phyloP scores from a whole-genome alignment of 345 rosid genomes.

The Kandelia obovata region DNA sequence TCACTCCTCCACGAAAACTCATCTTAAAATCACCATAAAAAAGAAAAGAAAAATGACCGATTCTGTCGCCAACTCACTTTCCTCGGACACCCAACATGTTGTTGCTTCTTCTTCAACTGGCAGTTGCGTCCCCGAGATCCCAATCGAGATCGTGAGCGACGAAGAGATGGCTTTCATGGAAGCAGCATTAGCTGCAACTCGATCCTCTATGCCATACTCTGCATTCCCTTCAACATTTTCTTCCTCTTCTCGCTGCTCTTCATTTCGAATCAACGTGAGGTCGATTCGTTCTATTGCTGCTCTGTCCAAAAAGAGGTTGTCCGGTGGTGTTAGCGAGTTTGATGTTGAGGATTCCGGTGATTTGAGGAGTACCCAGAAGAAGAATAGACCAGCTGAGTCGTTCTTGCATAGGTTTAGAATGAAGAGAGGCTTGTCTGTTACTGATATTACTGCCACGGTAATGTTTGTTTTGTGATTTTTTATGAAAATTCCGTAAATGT shows the following conservation, averaged over 20 bases:
- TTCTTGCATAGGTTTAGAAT: conserved; percentile 46
- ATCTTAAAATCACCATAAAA: neutral
- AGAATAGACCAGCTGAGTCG: conserved; percentile 26
- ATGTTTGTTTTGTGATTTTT: neutral
- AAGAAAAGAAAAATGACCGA: conserved; percentile 36
- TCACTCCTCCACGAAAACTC: conserved; percentile 13
- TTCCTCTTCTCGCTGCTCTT: conserved; percentile 13
- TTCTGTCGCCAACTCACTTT: conserved; percentile 21
- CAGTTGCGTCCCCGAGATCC: conserved; percentile 33
- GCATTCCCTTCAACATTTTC: conserved; percentile 31
- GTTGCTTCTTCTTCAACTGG: neutral
- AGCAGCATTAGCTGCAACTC: conserved; percentile 55
- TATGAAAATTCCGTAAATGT: neutral
- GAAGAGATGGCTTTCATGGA: conserved; percentile 87
- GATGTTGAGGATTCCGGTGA: conserved; percentile 60
- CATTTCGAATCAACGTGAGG: conserved; percentile 29
- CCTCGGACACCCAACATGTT: conserved; percentile 16
- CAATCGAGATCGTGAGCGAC: conserved; percentile 71
- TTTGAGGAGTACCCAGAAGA: conserved; percentile 26
- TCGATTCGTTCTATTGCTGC: conserved; percentile 34
- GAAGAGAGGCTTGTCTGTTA: conserved; percentile 55
- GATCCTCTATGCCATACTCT: conserved; percentile 34
- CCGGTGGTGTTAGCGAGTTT: conserved; percentile 17
- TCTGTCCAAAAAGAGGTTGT: conserved; percentile 39
- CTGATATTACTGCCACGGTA: conserved; percentile 68